Percentiles rank a stretch among this genome's conserved stretches.
Evolutionary conservation across 495 filamentous ascomycete species (phyloP).

Genomic region (Staphylotrichum tortipilum): DNA sequence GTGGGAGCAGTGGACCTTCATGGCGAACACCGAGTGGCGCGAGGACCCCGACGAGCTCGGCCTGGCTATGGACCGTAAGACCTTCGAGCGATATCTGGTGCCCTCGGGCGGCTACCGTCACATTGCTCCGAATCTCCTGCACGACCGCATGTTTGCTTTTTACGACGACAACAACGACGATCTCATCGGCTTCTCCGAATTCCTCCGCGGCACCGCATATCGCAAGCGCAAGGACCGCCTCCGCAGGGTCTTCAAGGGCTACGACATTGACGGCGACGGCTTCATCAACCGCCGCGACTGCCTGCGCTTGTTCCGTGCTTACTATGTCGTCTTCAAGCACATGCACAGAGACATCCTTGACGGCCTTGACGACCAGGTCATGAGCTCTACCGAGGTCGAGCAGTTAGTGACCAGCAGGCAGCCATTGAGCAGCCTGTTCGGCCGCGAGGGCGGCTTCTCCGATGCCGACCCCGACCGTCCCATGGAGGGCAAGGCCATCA

Average conservation of each 20-base stretch:
- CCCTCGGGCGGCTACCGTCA: constrained; percentile 69
- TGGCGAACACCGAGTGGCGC: constrained; percentile 79
- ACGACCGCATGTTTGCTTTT: constrained; percentile 92
- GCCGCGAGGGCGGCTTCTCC: constrained; percentile 53
- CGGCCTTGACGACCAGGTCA: constrained; percentile 68
- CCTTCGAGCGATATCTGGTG: constrained; percentile 83
- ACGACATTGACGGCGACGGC: constrained; percentile 86
- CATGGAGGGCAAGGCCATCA: constrained; percentile 55
- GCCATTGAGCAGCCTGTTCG: constrained; percentile 67
- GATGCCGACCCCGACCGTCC: constrained; percentile 47
- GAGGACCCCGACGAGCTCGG: constrained; percentile 67
- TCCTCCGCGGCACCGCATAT: constrained; percentile 72
- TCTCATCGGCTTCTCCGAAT: constrained; percentile 90
- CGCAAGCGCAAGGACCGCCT: constrained; percentile 71
- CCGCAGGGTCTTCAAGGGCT: constrained; percentile 72
- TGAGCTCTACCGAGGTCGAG: constrained; percentile 60
- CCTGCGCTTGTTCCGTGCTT: constrained; percentile 80
- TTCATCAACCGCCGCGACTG: constrained; percentile 84
- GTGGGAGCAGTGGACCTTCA: constrained; percentile 92
- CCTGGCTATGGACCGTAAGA: constrained; percentile 81
- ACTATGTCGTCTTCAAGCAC: constrained; percentile 77
- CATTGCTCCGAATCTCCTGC: constrained; percentile 76
- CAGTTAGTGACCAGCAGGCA: constrained; percentile 67
- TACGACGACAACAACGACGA: constrained; percentile 87
- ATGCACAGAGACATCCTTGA: constrained; percentile 77